Evolutionary conservation across 352 stramenopile species (phyloP), one percentile per base, ranked within the genome.

Genomic region (Blastocystis sp.): DNA sequence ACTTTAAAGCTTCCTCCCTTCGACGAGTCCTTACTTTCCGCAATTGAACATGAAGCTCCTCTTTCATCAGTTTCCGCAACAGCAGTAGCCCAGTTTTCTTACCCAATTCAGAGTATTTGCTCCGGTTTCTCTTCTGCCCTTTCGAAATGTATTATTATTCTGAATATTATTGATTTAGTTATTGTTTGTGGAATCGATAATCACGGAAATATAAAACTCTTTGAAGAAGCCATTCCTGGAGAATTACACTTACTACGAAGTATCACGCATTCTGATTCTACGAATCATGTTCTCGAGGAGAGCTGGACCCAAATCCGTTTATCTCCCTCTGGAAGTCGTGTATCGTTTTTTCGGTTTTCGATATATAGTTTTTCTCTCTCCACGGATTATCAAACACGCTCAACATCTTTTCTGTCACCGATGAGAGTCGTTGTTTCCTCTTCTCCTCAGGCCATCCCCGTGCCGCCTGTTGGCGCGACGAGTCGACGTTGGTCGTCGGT

Each of bases 311-410:
- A 45, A 13, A 16, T 85, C 20, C 34, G 73, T n/a, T 47, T 85
- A 18, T 85, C 73, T 68, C 73, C 73, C 7, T 85, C 73, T 66
- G 73, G 73, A 85, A 69, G 68, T 5, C 34, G 34, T 3, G 73
- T 85, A 50, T 5, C 24, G 20, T 4, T 53, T 26, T 6, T 9
- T 68, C 34, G 0, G 5, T 65, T 5, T 16, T 18, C 47, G 11
- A 39, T 16, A 18, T 24, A 3, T 85, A 85, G 73, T 24, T 85
- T 30, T 39, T 68, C 16, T 64, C 73, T 18, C 26, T 85, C 30
- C 73, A 85, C 26, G 73, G 45, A 16, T 53, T 85, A 2, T 85
- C 73, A 8, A 66, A 47, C 30, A 26, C 50, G 3, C 26, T 85
- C 7, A 64, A 68, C 24, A 43, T 85, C 4, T 66, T 54, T 65